Evolutionary conservation across 2,329 filamentous ascomycete genomes (phyloP), one percentile per base, ranked within the genome.

Genomic region (Aspergillus thermomutatus): DNA sequence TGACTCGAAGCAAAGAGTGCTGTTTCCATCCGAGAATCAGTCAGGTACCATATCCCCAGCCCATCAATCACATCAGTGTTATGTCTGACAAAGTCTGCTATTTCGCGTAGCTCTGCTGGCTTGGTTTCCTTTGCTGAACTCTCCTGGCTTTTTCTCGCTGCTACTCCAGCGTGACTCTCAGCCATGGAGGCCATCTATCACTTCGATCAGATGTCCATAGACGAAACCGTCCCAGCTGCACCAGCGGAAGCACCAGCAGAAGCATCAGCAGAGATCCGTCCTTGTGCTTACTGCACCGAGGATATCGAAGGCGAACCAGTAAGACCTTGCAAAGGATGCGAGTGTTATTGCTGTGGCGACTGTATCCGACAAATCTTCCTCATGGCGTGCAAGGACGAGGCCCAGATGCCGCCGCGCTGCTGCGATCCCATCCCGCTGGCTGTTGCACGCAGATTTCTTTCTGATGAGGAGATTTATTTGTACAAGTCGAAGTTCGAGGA

Each of bases 401-500:
- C 69, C 0, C 65, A 68, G 26, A 80, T 80, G 79, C 79, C 78
- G 2, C 76, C 78, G 3, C 69, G 71, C 26, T 83, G 81, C 64
- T 80, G 78, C 58, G 62, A 49, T 3, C 65, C 75, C 7, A 70
- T 82, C 9, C 77, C 77, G 48, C 64, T 79, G n/a, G 73, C 77
- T 25, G 62, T 74, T 27, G 72, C 72, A 4, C 64, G 68, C 4
- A 66, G 68, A 1, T 63, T 71, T 48, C 64, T 82, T 27, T 69
- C 70, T 0, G 14, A 63, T 4, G 68, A 70, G 4, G 74, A 80
- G 52, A 63, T 70, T 1, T 62, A 65, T 11, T 59, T 62, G 2
- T 83, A 75, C 64, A 72, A 75, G 49, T 60, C 62, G 9, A 80
- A 77, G 57, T 76, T 78, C 52, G 79, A 82, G 48, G 79, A 82